phyloP scores from a whole-genome alignment of 345 rosid genomes.

The Populus pruinosa region DNA sequence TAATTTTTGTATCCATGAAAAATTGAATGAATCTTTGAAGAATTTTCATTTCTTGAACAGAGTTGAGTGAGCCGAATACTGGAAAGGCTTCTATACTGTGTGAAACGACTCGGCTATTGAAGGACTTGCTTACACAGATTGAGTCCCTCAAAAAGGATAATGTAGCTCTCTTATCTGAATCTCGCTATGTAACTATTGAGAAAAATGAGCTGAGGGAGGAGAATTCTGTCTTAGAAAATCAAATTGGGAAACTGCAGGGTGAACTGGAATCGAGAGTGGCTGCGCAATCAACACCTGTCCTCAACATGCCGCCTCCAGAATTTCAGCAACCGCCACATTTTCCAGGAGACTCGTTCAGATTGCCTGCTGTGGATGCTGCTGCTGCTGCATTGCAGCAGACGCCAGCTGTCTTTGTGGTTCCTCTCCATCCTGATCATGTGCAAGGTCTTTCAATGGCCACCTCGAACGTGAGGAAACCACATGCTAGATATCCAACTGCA shows the following conservation, averaged over 20 bases:
- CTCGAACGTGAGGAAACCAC: slow-evolving; percentile 71
- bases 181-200: slow-evolving; percentile 72
- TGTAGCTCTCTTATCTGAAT: slow-evolving; percentile 61
- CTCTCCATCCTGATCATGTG: slow-evolving; percentile 41
- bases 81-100: slow-evolving; percentile 75
- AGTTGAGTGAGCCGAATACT: slow-evolving; percentile 54
- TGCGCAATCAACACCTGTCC: slow-evolving; percentile 46
- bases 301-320: slow-evolving; percentile 51
- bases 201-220: slow-evolving; percentile 84
- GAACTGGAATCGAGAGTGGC: slow-evolving; percentile 48
- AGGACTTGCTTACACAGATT: slow-evolving; percentile 66
- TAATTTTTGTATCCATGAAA: neutral
- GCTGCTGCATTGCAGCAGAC: slow-evolving; percentile 44
- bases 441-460: slow-evolving; percentile 34
- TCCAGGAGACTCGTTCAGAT: slow-evolving; percentile 24
- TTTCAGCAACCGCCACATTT: slow-evolving; percentile 41
- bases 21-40: neutral
- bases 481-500: slow-evolving; percentile 71
- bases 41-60: slow-evolving; percentile 34
- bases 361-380: slow-evolving; percentile 28
- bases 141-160: slow-evolving; percentile 73
- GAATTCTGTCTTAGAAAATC: slow-evolving; percentile 57
- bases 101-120: slow-evolving; percentile 74
- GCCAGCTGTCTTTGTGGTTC: slow-evolving; percentile 64
- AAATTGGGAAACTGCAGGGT: slow-evolving; percentile 47